Evolutionary conservation across 2,329 filamentous ascomycete genomes (phyloP).

Genomic region (Diplocarpon mali): DNA sequence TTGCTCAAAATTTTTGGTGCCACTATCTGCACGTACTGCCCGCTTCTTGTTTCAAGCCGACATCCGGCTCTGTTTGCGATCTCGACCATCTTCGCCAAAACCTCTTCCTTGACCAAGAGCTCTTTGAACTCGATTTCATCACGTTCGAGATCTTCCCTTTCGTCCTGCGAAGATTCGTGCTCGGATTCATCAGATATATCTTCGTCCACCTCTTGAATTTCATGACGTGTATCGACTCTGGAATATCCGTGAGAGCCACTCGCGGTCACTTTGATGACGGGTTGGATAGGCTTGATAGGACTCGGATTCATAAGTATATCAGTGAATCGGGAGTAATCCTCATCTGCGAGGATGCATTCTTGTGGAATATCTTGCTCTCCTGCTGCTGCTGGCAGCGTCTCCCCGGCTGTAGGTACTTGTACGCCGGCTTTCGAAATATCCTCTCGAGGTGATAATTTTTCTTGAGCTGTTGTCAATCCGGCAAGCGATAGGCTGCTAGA

Average conservation of each 20-base stretch:
- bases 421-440: background rate
- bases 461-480: too few relatives aligned
- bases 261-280: background rate
- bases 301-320: constrained; percentile 9
- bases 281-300: constrained; percentile 5
- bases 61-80: constrained; percentile 4
- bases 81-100: constrained; percentile 4
- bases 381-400: background rate
- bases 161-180: background rate
- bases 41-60: background rate
- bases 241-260: background rate
- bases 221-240: too few relatives aligned
- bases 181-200: too few relatives aligned
- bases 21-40: background rate
- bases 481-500: too few relatives aligned
- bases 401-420: background rate
- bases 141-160: background rate
- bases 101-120: background rate
- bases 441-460: too few relatives aligned
- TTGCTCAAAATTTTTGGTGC: background rate
- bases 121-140: background rate
- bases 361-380: background rate
- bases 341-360: background rate
- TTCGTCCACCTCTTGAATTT: too few relatives aligned
- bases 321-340: background rate